Conservation (phyloP, 768 basidiomycete genomes). For the Cystofilobasidium capitatum region DNA sequence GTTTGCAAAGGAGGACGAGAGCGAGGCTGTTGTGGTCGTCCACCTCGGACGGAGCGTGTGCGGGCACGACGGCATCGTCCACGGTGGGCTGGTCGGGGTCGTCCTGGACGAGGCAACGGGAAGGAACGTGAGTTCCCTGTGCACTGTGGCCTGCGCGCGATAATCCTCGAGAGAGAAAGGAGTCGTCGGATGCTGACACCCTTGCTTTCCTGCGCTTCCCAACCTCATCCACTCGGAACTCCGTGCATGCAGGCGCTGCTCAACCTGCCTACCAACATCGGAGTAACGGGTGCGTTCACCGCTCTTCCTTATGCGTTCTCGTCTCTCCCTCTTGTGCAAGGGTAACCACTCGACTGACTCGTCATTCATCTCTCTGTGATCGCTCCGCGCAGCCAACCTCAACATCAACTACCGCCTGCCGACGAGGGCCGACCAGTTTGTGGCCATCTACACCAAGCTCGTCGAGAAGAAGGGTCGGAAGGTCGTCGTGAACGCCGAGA, state of each 20-base stretch:
- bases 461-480: slow-evolving; percentile 68
- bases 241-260: slow-evolving; percentile 56
- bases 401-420: slow-evolving; percentile 74
- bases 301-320: neutral
- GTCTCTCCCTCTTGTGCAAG: neutral
- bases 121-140: slow-evolving; percentile 53
- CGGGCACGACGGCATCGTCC: slow-evolving; percentile 81
- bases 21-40: slow-evolving; percentile 58
- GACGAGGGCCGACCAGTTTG: slow-evolving; percentile 80
- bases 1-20: slow-evolving; percentile 63
- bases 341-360: neutral
- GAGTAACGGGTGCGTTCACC: slow-evolving; percentile 53
- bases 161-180: neutral
- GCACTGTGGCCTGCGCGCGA: slow-evolving; percentile 11
- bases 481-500: slow-evolving; percentile 54
- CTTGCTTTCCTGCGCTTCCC: neutral
- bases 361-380: neutral
- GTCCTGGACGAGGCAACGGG: slow-evolving; percentile 73
- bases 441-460: slow-evolving; percentile 65
- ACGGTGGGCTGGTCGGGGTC: slow-evolving; percentile 85
- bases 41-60: slow-evolving; percentile 82
- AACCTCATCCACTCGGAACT: no score
- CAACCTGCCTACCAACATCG: slow-evolving; percentile 78
- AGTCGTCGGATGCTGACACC: neutral
- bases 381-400: slow-evolving; percentile 50